Evolutionary conservation across 805 yeast genomes (phyloP).

Genomic region (Metschnikowia arizonensis): DNA sequence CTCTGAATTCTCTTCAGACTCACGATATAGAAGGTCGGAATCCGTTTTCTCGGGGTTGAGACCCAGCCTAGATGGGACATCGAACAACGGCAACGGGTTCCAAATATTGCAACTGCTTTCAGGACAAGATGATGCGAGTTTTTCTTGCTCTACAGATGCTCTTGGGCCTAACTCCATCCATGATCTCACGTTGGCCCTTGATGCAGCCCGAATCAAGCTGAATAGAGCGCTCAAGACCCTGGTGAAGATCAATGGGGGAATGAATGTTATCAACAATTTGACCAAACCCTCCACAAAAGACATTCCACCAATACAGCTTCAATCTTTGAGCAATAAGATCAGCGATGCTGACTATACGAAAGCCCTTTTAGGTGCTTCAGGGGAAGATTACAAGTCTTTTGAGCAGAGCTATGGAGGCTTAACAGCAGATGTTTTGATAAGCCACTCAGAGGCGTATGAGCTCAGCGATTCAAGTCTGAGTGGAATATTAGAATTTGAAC

Average conservation of each 20-base stretch:
- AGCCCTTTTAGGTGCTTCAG: constrained; percentile 18
- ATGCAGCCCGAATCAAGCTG: constrained; percentile 37
- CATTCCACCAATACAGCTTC: constrained; percentile 73
- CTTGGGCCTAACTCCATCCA: constrained; percentile 73
- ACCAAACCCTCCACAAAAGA: constrained; percentile 73
- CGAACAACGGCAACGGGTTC: constrained; percentile 13
- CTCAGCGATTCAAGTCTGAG: constrained; percentile 8
- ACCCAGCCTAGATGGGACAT: constrained; percentile 14
- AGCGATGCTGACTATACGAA: constrained; percentile 20
- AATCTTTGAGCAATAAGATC: constrained; percentile 27
- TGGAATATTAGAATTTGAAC: background rate
- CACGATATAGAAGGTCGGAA: constrained; percentile 13
- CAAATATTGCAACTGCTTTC: constrained; percentile 15
- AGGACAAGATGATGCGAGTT: constrained; percentile 17
- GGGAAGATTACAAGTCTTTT: constrained; percentile 31
- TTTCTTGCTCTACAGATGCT: constrained; percentile 41
- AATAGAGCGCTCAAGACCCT: constrained; percentile 30
- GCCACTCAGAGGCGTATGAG: constrained; percentile 23
- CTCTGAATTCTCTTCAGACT: constrained; percentile 13
- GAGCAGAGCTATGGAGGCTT: constrained; percentile 36
- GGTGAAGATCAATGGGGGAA: constrained; percentile 41
- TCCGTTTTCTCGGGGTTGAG: constrained; percentile 18
- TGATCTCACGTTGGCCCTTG: constrained; percentile 65
- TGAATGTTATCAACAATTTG: constrained; percentile 41
- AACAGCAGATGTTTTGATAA: constrained; percentile 35